These are phyloP conservation scores for Eutrema salsugineum DNA, from an alignment of 441 rosid species.

Conservation along the genomic window DNA sequence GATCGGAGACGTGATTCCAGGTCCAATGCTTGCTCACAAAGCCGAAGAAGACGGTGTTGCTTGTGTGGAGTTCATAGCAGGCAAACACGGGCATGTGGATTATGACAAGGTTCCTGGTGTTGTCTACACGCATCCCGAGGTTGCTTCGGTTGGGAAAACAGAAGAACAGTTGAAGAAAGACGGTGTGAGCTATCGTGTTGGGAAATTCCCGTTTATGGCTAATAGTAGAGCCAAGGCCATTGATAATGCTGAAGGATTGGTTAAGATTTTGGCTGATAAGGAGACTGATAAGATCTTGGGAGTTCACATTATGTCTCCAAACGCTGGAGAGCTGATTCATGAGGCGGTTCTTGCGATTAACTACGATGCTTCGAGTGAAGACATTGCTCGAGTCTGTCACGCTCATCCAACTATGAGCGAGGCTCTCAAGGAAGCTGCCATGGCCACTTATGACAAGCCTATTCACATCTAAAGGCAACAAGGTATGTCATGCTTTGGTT, in stretches of 20 bases:
- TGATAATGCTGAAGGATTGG: slow-evolving; percentile 90
- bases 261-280: slow-evolving; percentile 88
- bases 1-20: slow-evolving; percentile 98
- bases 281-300: slow-evolving; percentile 91
- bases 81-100: slow-evolving; percentile 95
- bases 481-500: slow-evolving; percentile 16
- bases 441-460: slow-evolving; percentile 97
- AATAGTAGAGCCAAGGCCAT: slow-evolving; percentile 99
- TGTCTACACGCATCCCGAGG: slow-evolving; percentile 95
- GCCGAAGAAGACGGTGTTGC: slow-evolving; percentile 99
- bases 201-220: slow-evolving; percentile 94
- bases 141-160: slow-evolving; percentile 92
- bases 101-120: slow-evolving; percentile 97
- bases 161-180: slow-evolving; percentile 91
- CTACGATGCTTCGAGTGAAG: slow-evolving; percentile 90
- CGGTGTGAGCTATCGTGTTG: slow-evolving; percentile 68
- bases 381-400: slow-evolving; percentile 92
- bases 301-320: slow-evolving; percentile 91
- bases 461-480: slow-evolving; percentile 61
- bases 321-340: slow-evolving; percentile 96
- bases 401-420: slow-evolving; percentile 99
- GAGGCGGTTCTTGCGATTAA: slow-evolving; percentile 86
- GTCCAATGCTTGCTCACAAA: slow-evolving; percentile 99
- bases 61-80: slow-evolving; percentile 93
- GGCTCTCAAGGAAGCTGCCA: slow-evolving; percentile 98